Percentiles rank a stretch among this genome's conserved stretches.
Conservation (phyloP, 192 early-diverging fungal species). For the Backusella australiensis region DNA sequence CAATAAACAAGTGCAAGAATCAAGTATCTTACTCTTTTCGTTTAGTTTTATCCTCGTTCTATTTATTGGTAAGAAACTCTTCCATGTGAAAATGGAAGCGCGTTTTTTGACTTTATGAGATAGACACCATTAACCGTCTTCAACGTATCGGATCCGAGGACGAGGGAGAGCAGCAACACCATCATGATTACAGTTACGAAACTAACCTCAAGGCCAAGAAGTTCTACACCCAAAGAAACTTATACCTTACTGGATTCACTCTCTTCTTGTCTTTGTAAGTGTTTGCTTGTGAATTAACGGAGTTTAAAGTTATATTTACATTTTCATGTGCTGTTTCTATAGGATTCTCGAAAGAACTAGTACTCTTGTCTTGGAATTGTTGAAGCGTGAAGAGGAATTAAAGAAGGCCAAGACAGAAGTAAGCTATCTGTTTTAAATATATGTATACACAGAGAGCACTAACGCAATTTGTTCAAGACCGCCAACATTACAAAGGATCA, state of each 20-base stretch:
- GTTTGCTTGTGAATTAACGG: neutral
- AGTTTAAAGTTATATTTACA: neutral
- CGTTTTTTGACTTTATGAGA: neutral
- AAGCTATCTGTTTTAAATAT: neutral
- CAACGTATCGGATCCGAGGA: slow-evolving; percentile 28
- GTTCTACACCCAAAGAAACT: slow-evolving; percentile 60
- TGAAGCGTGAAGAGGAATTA: slow-evolving; percentile 47
- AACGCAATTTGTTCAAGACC: neutral
- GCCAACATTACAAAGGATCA: slow-evolving; percentile 18
- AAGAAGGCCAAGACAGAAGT: slow-evolving; percentile 20
- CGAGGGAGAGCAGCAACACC: slow-evolving; percentile 10
- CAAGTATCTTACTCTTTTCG: neutral
- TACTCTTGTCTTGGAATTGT: slow-evolving; percentile 44
- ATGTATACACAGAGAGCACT: neutral
- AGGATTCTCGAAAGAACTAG: slow-evolving; percentile 58
- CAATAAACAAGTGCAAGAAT: neutral
- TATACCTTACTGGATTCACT: slow-evolving; percentile 62
- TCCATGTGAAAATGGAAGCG: neutral
- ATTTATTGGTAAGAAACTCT: slow-evolving; percentile 46
- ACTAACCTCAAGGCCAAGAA: slow-evolving; percentile 43
- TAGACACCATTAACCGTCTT: slow-evolving; percentile 54
- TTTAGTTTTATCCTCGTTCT: slow-evolving; percentile 55
- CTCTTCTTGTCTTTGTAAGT: slow-evolving; percentile 56
- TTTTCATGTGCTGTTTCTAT: neutral
- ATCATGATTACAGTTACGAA: slow-evolving; percentile 39